These are phyloP conservation scores for Podospora didyma DNA, from an alignment of 495 filamentous ascomycete species.

Conservation along the genomic window DNA sequence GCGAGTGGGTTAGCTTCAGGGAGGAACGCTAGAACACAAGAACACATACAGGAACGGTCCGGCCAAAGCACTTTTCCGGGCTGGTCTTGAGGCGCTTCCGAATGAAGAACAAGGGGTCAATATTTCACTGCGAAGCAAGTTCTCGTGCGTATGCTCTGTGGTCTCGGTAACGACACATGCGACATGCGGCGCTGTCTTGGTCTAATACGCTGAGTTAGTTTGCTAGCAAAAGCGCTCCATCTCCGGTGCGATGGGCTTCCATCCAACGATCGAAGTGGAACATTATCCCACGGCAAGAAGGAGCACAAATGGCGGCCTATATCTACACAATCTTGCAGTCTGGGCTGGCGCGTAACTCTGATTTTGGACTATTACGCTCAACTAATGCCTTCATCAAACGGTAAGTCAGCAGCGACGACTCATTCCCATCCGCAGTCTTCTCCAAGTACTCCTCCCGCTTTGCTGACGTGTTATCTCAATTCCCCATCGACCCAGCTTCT, in stretches of 20 bases:
- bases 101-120: background rate
- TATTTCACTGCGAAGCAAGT: background rate
- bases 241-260: background rate
- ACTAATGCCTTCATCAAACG: background rate
- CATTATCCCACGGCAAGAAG: background rate
- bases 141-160: background rate
- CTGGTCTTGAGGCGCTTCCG: background rate
- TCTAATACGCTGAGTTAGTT: background rate
- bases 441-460: too few relatives aligned
- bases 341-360: background rate
- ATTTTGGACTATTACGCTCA: background rate
- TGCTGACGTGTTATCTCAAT: too few relatives aligned
- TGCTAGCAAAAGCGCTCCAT: background rate
- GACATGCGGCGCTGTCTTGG: background rate
- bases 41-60: background rate
- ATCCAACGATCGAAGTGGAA: background rate
- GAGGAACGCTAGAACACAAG: background rate
- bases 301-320: background rate
- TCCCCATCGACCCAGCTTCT: background rate
- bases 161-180: background rate
- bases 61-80: background rate
- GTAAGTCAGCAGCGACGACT: too few relatives aligned
- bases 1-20: background rate
- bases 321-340: background rate
- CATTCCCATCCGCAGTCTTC: too few relatives aligned